These are phyloP conservation scores for Hypoxylon sp. DNA, from an alignment of 2,329 filamentous ascomycete species.

Conservation along the genomic window DNA sequence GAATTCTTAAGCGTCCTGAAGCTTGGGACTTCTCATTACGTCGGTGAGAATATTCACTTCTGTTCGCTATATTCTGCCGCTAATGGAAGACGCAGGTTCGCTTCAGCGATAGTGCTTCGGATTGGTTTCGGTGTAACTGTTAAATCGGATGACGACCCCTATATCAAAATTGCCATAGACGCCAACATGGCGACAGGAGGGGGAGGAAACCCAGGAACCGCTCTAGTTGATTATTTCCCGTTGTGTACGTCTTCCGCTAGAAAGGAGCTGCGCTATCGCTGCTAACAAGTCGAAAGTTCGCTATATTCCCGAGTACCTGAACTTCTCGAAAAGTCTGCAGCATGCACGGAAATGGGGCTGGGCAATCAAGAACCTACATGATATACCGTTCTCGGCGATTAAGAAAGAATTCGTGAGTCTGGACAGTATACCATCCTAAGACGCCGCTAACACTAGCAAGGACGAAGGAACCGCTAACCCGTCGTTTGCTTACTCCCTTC, in stretches of 20 bases:
- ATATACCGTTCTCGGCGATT: slow-evolving; percentile 41
- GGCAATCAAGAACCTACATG: slow-evolving; percentile 42
- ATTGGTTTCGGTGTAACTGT: slow-evolving; percentile 47
- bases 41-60: slow-evolving; percentile 21
- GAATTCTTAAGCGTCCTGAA: slow-evolving; percentile 33
- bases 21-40: slow-evolving; percentile 39
- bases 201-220: slow-evolving; percentile 42
- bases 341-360: slow-evolving; percentile 43
- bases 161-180: slow-evolving; percentile 43
- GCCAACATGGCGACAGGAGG: slow-evolving; percentile 42
- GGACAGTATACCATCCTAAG: background rate
- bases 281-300: slow-evolving; percentile 32
- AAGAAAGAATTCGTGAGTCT: slow-evolving; percentile 41
- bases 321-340: slow-evolving; percentile 39
- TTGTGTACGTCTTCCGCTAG: slow-evolving; percentile 21
- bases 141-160: slow-evolving; percentile 42
- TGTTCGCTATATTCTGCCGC: background rate
- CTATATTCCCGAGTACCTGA: slow-evolving; percentile 37
- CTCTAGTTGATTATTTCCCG: slow-evolving; percentile 42
- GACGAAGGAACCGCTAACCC: slow-evolving; percentile 39
- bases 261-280: background rate
- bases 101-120: slow-evolving; percentile 48
- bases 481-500: slow-evolving; percentile 41
- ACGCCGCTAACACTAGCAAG: slow-evolving; percentile 52
- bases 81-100: slow-evolving; percentile 39